Conservation (phyloP, 148 eudicot species). For the Vaccinium darrowii region DNA sequence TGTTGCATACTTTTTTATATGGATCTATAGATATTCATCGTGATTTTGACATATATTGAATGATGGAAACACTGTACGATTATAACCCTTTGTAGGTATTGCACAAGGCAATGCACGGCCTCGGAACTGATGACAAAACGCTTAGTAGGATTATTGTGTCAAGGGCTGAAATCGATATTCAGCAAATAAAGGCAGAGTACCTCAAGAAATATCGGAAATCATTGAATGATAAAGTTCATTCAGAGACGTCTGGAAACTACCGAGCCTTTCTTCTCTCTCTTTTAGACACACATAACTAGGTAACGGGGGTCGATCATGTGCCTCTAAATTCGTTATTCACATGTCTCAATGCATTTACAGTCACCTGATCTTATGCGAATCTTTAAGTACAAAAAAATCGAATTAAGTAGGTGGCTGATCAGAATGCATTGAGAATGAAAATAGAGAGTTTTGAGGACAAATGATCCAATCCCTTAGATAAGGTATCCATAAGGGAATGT, state of each 20-base stretch:
- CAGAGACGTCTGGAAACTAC: slow-evolving; percentile 77
- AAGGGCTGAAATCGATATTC: slow-evolving; percentile 79
- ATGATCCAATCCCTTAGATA: not conserved
- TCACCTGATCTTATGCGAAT: not conserved
- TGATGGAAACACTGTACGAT: not conserved
- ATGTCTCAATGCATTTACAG: not conserved
- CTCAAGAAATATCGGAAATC: slow-evolving; percentile 53
- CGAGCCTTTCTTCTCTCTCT: slow-evolving; percentile 71
- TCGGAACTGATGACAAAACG: slow-evolving; percentile 72
- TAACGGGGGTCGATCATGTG: not conserved
- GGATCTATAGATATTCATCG: not conserved
- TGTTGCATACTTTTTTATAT: not conserved
- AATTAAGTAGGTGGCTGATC: not conserved
- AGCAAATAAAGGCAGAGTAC: slow-evolving; percentile 75
- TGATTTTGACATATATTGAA: not conserved
- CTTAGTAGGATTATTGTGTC: slow-evolving; percentile 74
- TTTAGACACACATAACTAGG: slow-evolving; percentile 46
- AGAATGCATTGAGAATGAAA: not conserved
- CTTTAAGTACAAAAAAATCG: not conserved
- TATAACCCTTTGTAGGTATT: slow-evolving; percentile 42
- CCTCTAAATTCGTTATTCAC: not conserved
- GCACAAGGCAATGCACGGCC: slow-evolving; percentile 73
- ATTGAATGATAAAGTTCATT: slow-evolving; percentile 63
- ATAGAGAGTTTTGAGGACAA: not conserved
- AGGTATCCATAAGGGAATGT: not conserved